phyloP scores from a whole-genome alignment of 164 flowering plant species.

The Vitis riparia region DNA sequence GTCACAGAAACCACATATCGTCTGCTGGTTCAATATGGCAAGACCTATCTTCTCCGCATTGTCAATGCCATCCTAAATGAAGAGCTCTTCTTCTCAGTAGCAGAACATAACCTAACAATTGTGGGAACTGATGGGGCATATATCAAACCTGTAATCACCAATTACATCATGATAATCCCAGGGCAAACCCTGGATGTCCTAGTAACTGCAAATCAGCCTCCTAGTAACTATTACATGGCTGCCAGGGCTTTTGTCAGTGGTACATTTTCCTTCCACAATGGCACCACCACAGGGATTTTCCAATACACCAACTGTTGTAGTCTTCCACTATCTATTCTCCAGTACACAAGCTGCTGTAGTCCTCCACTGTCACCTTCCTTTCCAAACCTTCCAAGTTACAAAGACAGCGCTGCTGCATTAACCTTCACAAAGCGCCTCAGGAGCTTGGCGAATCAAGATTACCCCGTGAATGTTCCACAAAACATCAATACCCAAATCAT shows the following conservation, averaged over 20 bases:
- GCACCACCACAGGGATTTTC: slow-evolving; percentile 5
- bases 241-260: neutral
- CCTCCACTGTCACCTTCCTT: neutral
- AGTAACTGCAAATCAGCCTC: neutral
- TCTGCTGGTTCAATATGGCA: too few relatives aligned
- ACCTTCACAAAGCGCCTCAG: slow-evolving; percentile 5
- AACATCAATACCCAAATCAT: slow-evolving; percentile 8
- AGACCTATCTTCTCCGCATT: too few relatives aligned
- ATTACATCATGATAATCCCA: too few relatives aligned
- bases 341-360: neutral
- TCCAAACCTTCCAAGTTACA: slow-evolving; percentile 17
- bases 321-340: neutral
- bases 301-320: neutral
- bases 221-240: slow-evolving; percentile 4
- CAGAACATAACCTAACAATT: too few relatives aligned
- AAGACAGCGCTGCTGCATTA: neutral
- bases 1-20: too few relatives aligned
- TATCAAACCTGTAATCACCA: too few relatives aligned
- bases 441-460: slow-evolving; percentile 20
- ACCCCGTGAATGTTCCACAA: slow-evolving; percentile 26
- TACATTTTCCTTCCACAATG: neutral
- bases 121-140: too few relatives aligned
- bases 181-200: too few relatives aligned
- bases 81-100: too few relatives aligned
- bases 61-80: too few relatives aligned